Evolutionary conservation across 2,329 filamentous ascomycete species (phyloP), one percentile per base, ranked within the genome.

Genomic region (Talaromyces amestolkiae): DNA sequence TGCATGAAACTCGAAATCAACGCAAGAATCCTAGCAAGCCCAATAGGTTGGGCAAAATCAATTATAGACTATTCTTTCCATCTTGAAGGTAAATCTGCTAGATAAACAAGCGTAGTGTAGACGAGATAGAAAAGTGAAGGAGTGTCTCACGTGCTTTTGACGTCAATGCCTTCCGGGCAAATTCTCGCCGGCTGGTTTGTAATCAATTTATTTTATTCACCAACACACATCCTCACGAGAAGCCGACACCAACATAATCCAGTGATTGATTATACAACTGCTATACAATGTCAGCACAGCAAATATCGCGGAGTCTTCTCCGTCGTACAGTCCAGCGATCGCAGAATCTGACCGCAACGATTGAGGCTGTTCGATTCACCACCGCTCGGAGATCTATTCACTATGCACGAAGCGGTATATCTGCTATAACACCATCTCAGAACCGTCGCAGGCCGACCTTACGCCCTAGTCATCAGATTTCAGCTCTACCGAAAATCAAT

Each of bases 341-440:
- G 61, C 66, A 67, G 62, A 70, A 72, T 58, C 66, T 71, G 41
- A 65, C 69, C 24, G 22, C 69, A 67, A 47, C 56, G 33, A 65
- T 67, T 13, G 65, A 70, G 24, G 61, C 68, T 58, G 70, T 72
- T 63, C 67, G 71, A 60, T 68, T 75, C 54, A 68, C 71, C 47
- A 66, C 37, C 15, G 37, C 75, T n/a, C 61, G 59, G 37, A 61
- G 64, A 39, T 70, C 71, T 35, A 70, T 72, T 56, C 74, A 72
- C 62, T 71, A 68, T 62, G 69, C 71, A 15, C 75, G 73, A 65
- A 77, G 79, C 73, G 75, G 70, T 64, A 70, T 82, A 64, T 80
- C 82, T 27, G 79, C 81, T 10, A 77, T 84, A 68, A 80, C 81
- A 68, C 76, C 82, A 37, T 83, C 83, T 49, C 79, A 80, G 69